A percentile compares a stretch with the other conserved stretches of the same genome.
Conservation (phyloP, 257 asterid genomes). For the Paulownia fortunei region DNA sequence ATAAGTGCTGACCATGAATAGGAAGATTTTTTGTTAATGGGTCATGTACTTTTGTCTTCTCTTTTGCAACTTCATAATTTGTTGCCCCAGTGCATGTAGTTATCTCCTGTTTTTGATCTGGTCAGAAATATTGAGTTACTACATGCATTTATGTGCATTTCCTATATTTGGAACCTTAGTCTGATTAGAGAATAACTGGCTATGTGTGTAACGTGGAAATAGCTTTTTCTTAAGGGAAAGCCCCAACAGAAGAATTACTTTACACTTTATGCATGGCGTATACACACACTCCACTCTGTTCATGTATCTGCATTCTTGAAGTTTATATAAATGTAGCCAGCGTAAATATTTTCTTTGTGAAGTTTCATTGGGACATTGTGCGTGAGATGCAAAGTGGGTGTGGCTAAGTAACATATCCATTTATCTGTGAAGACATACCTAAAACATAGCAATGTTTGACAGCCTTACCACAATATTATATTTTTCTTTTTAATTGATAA, state of each 20-base stretch:
- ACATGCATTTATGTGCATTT: neutral
- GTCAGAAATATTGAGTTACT: neutral
- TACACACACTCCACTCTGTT: neutral
- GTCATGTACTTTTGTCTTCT: neutral
- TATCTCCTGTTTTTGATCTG: neutral
- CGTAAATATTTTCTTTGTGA: neutral
- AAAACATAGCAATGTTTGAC: neutral
- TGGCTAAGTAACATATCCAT: slow-evolving; percentile 13
- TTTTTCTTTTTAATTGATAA: too few relatives aligned
- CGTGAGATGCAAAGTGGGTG: slow-evolving; percentile 2
- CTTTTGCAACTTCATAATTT: neutral
- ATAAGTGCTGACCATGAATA: neutral
- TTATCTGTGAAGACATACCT: too few relatives aligned
- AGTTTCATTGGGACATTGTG: neutral
- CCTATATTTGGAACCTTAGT: neutral
- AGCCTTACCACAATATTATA: neutral
- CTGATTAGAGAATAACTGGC: neutral
- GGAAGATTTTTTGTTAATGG: neutral
- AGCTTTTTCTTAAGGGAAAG: neutral
- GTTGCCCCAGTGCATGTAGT: neutral
- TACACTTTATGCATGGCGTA: too few relatives aligned
- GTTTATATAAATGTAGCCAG: neutral
- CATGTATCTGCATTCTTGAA: neutral
- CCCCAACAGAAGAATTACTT: too few relatives aligned
- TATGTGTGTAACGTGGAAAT: neutral